Evolutionary conservation across 306 rosid genomes (phyloP), one percentile per base, ranked within the genome.

Genomic region (Malus fusca): DNA sequence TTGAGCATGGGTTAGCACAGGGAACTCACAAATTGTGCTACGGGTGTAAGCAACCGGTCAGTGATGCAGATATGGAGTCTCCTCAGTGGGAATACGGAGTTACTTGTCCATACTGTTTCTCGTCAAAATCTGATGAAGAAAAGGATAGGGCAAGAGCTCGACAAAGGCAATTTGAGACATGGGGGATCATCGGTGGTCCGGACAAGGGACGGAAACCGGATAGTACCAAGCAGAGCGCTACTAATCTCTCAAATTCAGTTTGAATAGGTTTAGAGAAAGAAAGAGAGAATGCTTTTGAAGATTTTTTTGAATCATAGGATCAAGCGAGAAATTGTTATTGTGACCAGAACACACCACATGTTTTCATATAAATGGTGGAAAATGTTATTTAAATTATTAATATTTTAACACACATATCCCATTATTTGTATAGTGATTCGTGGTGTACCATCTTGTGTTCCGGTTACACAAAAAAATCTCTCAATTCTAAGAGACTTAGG

Each of bases 131-230:
- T n/a, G 91, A 86, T 6, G 97, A 90, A 77, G 97, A 92, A 82
- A 92, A 90, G 80, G 98, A 90, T 65, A 88, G 98, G 72, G 97
- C 98, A 68, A 89, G 97, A 79, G 97, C 98, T 42, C 86, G 98
- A 30, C 98, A 95, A 72, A 83, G 84, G 80, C 98, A 95, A 63
- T 92, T 92, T 62, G 84, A 90, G 84, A 89, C 90, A 18, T 92
- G 97, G 97, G 97, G 98, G 35, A 59, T 92, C 88, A 95, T 92
- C 11, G 98, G 97, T 11, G 97, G 97, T 79, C 97, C 96, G 3
- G 88, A 95, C 78, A 90, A 90, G 82, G 97, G 96, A 44, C 92
- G 93, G 11, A 33, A 88, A 42, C 77, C 51, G 1, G 87, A 76
- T 14, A 2, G 71, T 78, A n/a, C 40, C 15, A 71, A 75, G 25